These are phyloP conservation scores for Marasmius tenuissimus DNA, from an alignment of 1,284 basidiomycete genomes.

Conservation along the genomic window DNA sequence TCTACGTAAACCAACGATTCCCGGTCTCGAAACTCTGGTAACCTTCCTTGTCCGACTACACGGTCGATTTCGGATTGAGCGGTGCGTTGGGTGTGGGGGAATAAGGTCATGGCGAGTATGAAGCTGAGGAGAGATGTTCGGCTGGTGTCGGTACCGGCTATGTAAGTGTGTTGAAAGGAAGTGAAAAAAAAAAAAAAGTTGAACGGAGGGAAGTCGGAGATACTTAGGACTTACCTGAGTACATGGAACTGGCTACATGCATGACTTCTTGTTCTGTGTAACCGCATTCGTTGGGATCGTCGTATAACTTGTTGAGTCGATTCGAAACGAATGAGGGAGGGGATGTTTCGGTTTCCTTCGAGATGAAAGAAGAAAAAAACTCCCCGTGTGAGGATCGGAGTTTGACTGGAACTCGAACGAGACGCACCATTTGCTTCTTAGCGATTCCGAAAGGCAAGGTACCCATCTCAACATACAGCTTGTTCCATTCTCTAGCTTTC, in stretches of 20 bases:
- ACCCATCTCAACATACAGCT: neutral
- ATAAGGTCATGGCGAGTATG: neutral
- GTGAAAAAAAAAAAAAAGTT: neutral
- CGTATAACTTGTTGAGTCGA: neutral
- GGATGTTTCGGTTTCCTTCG: neutral
- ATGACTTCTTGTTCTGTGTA: neutral
- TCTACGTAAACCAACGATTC: neutral
- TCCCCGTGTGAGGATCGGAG: too few relatives aligned
- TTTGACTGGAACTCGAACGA: neutral
- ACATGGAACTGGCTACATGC: neutral
- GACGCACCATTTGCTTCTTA: neutral
- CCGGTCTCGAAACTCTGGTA: neutral
- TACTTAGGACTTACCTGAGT: neutral
- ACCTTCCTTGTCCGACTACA: neutral
- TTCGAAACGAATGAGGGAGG: neutral
- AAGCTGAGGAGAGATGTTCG: neutral
- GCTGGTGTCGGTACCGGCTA: neutral
- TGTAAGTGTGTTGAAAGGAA: neutral
- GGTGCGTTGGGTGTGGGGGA: neutral
- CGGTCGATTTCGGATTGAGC: neutral
- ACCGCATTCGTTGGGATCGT: neutral
- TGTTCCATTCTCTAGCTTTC: neutral
- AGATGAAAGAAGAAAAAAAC: too few relatives aligned
- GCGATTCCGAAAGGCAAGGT: neutral
- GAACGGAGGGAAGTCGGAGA: neutral